Percentiles rank a stretch among this genome's conserved stretches.
Evolutionary conservation across 768 basidiomycete genomes (phyloP).

Genomic region (Suillus plorans): DNA sequence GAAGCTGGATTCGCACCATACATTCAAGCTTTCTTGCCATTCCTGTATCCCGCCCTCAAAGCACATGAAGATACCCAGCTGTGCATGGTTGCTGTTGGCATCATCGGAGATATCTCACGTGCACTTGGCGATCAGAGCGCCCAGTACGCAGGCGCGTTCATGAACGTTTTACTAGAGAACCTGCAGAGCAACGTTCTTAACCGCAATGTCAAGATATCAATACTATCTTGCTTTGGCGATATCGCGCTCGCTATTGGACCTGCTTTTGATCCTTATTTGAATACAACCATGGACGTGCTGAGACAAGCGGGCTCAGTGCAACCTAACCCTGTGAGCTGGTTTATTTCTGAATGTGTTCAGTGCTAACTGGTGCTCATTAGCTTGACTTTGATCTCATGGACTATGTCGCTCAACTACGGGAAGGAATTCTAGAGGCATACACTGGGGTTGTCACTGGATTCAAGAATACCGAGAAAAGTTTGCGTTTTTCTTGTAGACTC

Average conservation of each 20-base stretch:
- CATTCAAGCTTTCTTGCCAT: constrained; percentile 82
- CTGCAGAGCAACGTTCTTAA: constrained; percentile 88
- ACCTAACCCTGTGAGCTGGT: constrained; percentile 73
- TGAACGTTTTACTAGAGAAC: constrained; percentile 89
- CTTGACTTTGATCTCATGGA: constrained; percentile 90
- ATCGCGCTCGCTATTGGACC: constrained; percentile 90
- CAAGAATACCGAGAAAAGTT: constrained; percentile 81
- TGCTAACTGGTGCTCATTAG: constrained; percentile 33
- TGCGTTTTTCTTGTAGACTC: neutral
- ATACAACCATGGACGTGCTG: constrained; percentile 88
- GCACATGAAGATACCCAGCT: constrained; percentile 94
- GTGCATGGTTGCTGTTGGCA: constrained; percentile 92
- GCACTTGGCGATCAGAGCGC: constrained; percentile 83
- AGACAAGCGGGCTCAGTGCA: constrained; percentile 87
- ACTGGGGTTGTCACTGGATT: constrained; percentile 91
- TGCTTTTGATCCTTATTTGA: constrained; percentile 84
- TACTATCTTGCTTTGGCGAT: constrained; percentile 94
- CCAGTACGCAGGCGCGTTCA: constrained; percentile 85
- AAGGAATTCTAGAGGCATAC: constrained; percentile 96
- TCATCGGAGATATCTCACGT: constrained; percentile 95
- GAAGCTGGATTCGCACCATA: constrained; percentile 80
- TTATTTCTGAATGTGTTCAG: neutral
- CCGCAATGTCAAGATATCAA: constrained; percentile 95
- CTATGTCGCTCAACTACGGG: constrained; percentile 85
- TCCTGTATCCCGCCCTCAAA: constrained; percentile 84